Evolutionary conservation across 2,329 filamentous ascomycete species (phyloP).

Genomic region (Fusarium mangiferae): DNA sequence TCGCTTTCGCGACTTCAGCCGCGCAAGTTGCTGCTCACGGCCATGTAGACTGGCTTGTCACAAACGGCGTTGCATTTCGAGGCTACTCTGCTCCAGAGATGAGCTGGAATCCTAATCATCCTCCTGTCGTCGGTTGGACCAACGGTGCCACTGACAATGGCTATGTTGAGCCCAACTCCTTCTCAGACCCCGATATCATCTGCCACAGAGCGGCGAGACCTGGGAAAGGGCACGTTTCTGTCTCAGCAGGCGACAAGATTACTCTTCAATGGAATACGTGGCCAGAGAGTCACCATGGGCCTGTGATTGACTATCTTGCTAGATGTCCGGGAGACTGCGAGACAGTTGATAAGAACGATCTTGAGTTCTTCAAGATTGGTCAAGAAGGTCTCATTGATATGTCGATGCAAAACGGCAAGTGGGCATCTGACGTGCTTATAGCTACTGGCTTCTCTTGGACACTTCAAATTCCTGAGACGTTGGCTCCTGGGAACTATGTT

Average conservation of each 20-base stretch:
- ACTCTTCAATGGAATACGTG: conserved; percentile 55
- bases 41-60: conserved; percentile 42
- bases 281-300: conserved; percentile 58
- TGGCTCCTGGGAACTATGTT: conserved; percentile 57
- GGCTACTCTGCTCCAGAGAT: conserved; percentile 40
- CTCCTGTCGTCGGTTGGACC: conserved; percentile 39
- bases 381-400: conserved; percentile 62
- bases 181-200: conserved; percentile 55
- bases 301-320: conserved; percentile 72
- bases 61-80: conserved; percentile 34
- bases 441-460: conserved; percentile 49
- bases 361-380: conserved; percentile 73
- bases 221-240: conserved; percentile 50
- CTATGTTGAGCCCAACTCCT: conserved; percentile 57
- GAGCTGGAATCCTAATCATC: conserved; percentile 35
- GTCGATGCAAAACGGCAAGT: conserved; percentile 52
- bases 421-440: conserved; percentile 56
- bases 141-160: conserved; percentile 55
- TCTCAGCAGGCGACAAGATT: conserved; percentile 54
- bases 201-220: conserved; percentile 56
- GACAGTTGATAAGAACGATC: conserved; percentile 60
- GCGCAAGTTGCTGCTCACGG: conserved; percentile 27
- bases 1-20: neutral
- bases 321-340: conserved; percentile 67
- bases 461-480: conserved; percentile 46